phyloP scores from a whole-genome alignment of 805 yeast species.

The Ogataea neopini region DNA sequence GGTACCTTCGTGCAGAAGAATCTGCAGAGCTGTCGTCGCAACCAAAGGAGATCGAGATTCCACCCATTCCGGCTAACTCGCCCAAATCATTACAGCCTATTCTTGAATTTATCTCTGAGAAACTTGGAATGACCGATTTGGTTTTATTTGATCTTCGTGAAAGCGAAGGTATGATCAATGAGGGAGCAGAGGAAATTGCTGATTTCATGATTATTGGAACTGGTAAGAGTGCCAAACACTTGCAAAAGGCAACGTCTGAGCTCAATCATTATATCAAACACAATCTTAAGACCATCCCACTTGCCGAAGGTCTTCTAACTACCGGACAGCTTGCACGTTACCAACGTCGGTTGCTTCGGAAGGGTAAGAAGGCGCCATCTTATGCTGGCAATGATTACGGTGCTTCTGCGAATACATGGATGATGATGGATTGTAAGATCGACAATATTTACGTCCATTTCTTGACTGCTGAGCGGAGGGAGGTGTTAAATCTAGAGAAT shows the following conservation, averaged over 20 bases:
- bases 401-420: slow-evolving; percentile 71
- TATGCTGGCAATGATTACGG: slow-evolving; percentile 61
- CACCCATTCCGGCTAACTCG: slow-evolving; percentile 57
- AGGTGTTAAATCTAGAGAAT: slow-evolving; percentile 67
- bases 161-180: slow-evolving; percentile 27
- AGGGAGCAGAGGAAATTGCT: slow-evolving; percentile 38
- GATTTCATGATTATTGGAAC: slow-evolving; percentile 65
- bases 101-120: slow-evolving; percentile 48
- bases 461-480: slow-evolving; percentile 68
- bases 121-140: slow-evolving; percentile 67
- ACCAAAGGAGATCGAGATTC: slow-evolving; percentile 39
- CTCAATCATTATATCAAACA: slow-evolving; percentile 61
- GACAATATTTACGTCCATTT: slow-evolving; percentile 72
- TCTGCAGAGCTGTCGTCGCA: slow-evolving; percentile 30
- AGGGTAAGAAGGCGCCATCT: slow-evolving; percentile 55
- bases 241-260: slow-evolving; percentile 66
- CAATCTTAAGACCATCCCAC: slow-evolving; percentile 45
- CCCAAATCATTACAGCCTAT: slow-evolving; percentile 54
- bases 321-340: slow-evolving; percentile 52
- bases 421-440: slow-evolving; percentile 66
- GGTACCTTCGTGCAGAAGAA: slow-evolving; percentile 38
- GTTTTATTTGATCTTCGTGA: slow-evolving; percentile 62
- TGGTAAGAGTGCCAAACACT: slow-evolving; percentile 76
- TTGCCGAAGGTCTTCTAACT: slow-evolving; percentile 71
- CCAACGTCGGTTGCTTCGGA: slow-evolving; percentile 51